Evolutionary conservation across 495 filamentous ascomycete species (phyloP).

Genomic region (Astrothelium macrocarpum): DNA sequence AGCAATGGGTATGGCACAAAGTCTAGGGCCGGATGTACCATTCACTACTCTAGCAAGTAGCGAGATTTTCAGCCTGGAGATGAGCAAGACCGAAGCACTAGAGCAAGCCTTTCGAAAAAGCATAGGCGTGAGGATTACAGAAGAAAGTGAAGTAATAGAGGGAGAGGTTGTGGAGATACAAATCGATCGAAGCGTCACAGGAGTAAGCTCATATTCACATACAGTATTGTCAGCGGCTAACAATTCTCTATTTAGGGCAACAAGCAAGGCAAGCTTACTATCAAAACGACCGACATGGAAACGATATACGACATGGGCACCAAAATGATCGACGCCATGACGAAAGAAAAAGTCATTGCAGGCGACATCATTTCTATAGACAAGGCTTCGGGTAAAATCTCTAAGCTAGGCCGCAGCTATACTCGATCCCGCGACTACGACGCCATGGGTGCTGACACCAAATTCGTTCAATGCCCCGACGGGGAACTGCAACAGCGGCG

Average conservation of each 20-base stretch:
- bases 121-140: slow-evolving; percentile 93
- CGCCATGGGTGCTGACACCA: slow-evolving; percentile 97
- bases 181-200: slow-evolving; percentile 93
- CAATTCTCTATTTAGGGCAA: slow-evolving; percentile 44
- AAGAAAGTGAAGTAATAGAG: slow-evolving; percentile 98
- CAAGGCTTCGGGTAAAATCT: slow-evolving; percentile 95
- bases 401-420: slow-evolving; percentile 87
- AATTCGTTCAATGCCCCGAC: slow-evolving; percentile 97
- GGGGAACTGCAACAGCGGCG: slow-evolving; percentile 95
- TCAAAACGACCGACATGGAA: slow-evolving; percentile 99
- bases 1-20: slow-evolving; percentile 97
- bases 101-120: slow-evolving; percentile 96
- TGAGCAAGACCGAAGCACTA: slow-evolving; percentile 97
- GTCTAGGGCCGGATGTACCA: slow-evolving; percentile 82
- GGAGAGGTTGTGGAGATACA: slow-evolving; percentile 99
- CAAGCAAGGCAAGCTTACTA: slow-evolving; percentile 97
- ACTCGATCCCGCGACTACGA: slow-evolving; percentile 95
- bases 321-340: slow-evolving; percentile 99
- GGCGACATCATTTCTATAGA: slow-evolving; percentile 98
- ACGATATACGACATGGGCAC: slow-evolving; percentile 98
- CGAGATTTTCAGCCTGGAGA: slow-evolving; percentile 96
- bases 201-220: slow-evolving; percentile 40
- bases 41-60: slow-evolving; percentile 93
- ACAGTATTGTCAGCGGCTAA: not conserved
- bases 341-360: slow-evolving; percentile 95